phyloP scores from a whole-genome alignment of 2,329 filamentous ascomycete genomes.

The Fusarium bulbicola region DNA sequence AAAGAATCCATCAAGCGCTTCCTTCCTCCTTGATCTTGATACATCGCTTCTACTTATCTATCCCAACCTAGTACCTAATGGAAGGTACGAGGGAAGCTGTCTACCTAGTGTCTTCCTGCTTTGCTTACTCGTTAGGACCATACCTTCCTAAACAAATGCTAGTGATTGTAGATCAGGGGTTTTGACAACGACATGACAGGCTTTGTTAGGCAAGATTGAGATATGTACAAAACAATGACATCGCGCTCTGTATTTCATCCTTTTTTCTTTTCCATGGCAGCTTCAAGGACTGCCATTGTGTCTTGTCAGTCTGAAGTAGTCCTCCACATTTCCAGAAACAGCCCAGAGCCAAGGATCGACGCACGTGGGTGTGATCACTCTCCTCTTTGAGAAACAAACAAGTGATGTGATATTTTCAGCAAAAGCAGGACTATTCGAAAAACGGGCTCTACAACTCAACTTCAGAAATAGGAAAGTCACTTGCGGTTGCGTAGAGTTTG shows the following conservation, averaged over 20 bases:
- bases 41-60: slow-evolving; percentile 6
- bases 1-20: neutral
- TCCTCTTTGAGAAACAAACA: neutral
- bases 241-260: neutral
- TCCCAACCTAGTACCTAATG: neutral
- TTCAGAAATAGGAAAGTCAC: neutral
- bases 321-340: neutral
- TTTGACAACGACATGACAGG: neutral
- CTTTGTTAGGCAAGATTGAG: neutral
- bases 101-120: neutral
- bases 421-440: neutral
- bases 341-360: slow-evolving; percentile 36
- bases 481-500: neutral
- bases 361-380: slow-evolving; percentile 39
- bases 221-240: neutral
- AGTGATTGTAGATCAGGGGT: slow-evolving; percentile 17
- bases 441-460: neutral
- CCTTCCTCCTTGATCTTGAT: slow-evolving; percentile 1
- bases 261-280: neutral
- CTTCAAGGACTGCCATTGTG: neutral
- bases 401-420: neutral
- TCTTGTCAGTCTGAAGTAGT: neutral
- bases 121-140: neutral
- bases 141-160: slow-evolving; percentile 19
- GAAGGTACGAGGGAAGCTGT: neutral